phyloP scores from a whole-genome alignment of 1,284 basidiomycete species.

The Ganoderma boninense region DNA sequence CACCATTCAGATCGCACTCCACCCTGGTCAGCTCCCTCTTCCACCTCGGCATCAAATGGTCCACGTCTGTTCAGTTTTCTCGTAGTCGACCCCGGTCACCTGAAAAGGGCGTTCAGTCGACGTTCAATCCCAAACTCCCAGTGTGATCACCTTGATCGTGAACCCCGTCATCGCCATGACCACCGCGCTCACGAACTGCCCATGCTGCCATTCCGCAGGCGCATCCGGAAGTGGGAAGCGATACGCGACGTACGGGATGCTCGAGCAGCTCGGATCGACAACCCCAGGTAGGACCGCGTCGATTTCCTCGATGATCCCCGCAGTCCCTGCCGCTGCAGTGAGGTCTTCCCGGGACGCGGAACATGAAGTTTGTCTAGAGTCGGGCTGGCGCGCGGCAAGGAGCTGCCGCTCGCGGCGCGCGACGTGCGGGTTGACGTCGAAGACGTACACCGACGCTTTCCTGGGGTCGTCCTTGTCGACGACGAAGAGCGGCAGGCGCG shows the following conservation, averaged over 20 bases:
- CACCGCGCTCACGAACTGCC: not conserved
- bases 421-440: not conserved
- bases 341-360: no score
- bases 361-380: no score
- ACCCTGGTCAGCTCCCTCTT: no score
- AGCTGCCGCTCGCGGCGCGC: not conserved
- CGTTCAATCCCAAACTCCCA: not conserved
- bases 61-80: no score
- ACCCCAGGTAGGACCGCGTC: not conserved
- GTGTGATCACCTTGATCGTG: not conserved
- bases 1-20: no score
- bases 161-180: not conserved
- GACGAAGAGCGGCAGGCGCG: not conserved
- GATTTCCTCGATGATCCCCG: not conserved
- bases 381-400: no score
- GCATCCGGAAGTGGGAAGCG: not conserved
- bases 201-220: not conserved
- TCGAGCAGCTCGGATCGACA: not conserved
- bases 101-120: not conserved
- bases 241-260: not conserved
- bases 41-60: no score
- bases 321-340: no score
- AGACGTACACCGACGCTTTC: not conserved
- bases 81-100: no score
- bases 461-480: not conserved